Conservation (phyloP, 2,329 filamentous ascomycete genomes). For the Xylaria sp. region DNA sequence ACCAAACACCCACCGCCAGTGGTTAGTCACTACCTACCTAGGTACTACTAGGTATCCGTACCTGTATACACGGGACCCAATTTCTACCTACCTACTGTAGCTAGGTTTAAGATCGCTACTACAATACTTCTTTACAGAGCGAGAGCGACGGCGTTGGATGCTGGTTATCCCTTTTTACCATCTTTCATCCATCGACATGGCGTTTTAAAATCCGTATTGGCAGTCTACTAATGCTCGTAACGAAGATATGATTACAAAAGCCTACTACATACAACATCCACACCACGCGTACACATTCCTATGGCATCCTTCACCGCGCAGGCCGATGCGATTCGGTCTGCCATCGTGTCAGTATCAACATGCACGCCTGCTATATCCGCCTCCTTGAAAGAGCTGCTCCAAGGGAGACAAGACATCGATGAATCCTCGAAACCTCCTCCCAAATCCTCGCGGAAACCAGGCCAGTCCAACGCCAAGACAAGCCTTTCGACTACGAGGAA, state of each 20-base stretch:
- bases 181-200: constrained; percentile 28
- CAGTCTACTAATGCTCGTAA: constrained; percentile 29
- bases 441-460: constrained; percentile 41
- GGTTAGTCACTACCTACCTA: neutral
- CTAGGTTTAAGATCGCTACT: neutral
- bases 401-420: constrained; percentile 37
- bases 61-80: too few species aligned
- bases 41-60: too few species aligned
- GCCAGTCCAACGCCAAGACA: constrained; percentile 32
- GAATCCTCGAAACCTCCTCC: constrained; percentile 38
- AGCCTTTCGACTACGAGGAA: constrained; percentile 28
- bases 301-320: constrained; percentile 54
- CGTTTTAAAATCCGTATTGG: constrained; percentile 33
- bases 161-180: constrained; percentile 25
- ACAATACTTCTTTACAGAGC: constrained; percentile 15
- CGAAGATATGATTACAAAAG: constrained; percentile 40
- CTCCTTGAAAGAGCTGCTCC: constrained; percentile 54
- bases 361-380: constrained; percentile 59
- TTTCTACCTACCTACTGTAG: neutral
- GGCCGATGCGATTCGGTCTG: constrained; percentile 58
- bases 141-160: constrained; percentile 17
- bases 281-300: constrained; percentile 8
- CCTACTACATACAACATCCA: constrained; percentile 18
- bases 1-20: too few species aligned
- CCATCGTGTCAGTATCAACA: constrained; percentile 57